phyloP scores from a whole-genome alignment of 331 rosid genomes.

The Stylosanthes scabra region DNA sequence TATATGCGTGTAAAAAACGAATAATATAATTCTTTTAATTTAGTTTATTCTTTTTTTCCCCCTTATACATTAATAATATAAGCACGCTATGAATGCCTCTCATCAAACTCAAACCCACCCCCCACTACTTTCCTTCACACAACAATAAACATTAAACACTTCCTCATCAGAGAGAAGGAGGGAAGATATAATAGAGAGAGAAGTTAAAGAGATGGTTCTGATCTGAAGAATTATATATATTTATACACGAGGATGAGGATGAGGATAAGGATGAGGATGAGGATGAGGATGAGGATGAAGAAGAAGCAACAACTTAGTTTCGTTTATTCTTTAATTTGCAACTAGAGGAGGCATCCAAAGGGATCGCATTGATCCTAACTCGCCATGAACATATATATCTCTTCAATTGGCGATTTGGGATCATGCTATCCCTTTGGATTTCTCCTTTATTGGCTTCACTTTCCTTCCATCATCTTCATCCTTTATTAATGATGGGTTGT shows the following conservation, averaged over 20 bases:
- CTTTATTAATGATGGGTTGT: background rate
- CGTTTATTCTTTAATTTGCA: slow-evolving; percentile 53
- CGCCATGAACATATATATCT: no score
- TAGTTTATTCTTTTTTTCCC: no score
- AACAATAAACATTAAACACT: no score
- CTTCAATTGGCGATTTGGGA: no score
- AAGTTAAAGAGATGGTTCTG: background rate
- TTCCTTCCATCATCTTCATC: no score
- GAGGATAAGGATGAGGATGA: no score
- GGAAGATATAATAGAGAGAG: no score
- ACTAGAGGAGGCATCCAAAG: slow-evolving; percentile 94
- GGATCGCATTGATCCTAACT: slow-evolving; percentile 98
- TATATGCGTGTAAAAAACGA: no score
- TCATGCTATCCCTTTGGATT: slow-evolving; percentile 94
- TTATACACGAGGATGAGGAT: no score
- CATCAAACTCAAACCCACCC: slow-evolving; percentile 38
- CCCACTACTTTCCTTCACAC: slow-evolving; percentile 28
- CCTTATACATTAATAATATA: slow-evolving; percentile 17
- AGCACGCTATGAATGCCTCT: slow-evolving; percentile 44
- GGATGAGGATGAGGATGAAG: no score
- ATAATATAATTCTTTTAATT: no score
- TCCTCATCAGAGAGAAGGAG: slow-evolving; percentile 40
- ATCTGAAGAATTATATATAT: background rate
- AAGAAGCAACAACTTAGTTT: slow-evolving; percentile 18
- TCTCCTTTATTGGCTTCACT: slow-evolving; percentile 73